These are phyloP conservation scores for Parastagonospora avenae DNA, from an alignment of 2,329 filamentous ascomycete species.

Conservation along the genomic window DNA sequence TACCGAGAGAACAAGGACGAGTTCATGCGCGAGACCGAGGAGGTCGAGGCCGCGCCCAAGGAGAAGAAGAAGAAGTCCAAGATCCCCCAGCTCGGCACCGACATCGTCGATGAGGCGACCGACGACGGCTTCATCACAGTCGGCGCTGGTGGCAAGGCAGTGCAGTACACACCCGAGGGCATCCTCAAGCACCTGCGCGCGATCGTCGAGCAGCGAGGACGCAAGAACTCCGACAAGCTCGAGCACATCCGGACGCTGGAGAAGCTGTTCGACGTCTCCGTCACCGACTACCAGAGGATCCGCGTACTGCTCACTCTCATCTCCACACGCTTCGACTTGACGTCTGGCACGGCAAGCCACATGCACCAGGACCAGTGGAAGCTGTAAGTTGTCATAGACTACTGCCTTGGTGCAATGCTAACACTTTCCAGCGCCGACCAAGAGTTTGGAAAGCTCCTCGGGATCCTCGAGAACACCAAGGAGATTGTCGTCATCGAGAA, in stretches of 20 bases:
- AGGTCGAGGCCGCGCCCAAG: conserved; percentile 68
- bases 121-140: conserved; percentile 90
- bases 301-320: conserved; percentile 89
- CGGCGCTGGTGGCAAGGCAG: conserved; percentile 83
- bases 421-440: conserved; percentile 66
- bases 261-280: conserved; percentile 87
- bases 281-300: conserved; percentile 90
- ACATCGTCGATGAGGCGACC: conserved; percentile 61
- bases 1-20: conserved; percentile 84
- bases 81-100: conserved; percentile 57
- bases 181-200: conserved; percentile 95
- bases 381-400: conserved; percentile 53
- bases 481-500: conserved; percentile 87
- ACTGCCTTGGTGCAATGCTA: conserved; percentile 1
- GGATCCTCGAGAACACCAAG: conserved; percentile 76
- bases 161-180: conserved; percentile 94
- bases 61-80: conserved; percentile 52
- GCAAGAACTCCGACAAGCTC: conserved; percentile 95
- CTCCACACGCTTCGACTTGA: conserved; percentile 92
- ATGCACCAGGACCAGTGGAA: conserved; percentile 99
- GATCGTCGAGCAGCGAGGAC: conserved; percentile 94
- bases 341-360: conserved; percentile 75
- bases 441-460: conserved; percentile 78
- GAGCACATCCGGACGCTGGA: conserved; percentile 99
- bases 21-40: conserved; percentile 85